These are phyloP conservation scores for Trypanosoma boissoni DNA, from an alignment of 208 protist genomes.

Conservation along the genomic window DNA sequence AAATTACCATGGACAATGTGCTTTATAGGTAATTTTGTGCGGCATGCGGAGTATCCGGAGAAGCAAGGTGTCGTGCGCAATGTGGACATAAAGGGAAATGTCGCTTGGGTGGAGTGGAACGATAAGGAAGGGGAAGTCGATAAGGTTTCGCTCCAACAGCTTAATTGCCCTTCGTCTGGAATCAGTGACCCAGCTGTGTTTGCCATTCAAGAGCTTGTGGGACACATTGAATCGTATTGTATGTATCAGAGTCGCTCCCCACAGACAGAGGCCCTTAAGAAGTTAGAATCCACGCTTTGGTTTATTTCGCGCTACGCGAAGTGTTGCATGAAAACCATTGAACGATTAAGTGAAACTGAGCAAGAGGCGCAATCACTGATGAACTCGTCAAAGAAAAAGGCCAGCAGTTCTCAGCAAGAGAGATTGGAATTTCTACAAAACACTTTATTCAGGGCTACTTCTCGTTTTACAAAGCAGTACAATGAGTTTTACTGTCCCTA, in stretches of 20 bases:
- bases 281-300: constrained; percentile 24
- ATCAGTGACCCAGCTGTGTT: constrained; percentile 31
- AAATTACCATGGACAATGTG: constrained; percentile 21
- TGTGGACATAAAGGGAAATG: constrained; percentile 2
- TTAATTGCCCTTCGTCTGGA: constrained; percentile 30
- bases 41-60: background rate
- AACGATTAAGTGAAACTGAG: constrained; percentile 9
- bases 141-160: constrained; percentile 7
- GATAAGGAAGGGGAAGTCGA: background rate
- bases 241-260: constrained; percentile 16
- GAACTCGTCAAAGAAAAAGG: constrained; percentile 18
- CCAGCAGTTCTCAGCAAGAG: constrained; percentile 1
- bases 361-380: constrained; percentile 2
- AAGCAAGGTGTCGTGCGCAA: constrained; percentile 23
- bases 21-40: constrained; percentile 21
- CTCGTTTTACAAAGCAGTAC: constrained; percentile 20
- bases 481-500: constrained; percentile 18
- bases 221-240: constrained; percentile 31
- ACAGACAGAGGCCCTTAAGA: constrained; percentile 11
- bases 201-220: constrained; percentile 21
- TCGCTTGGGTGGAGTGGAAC: constrained; percentile 27
- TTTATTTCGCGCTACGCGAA: constrained; percentile 21
- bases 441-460: background rate
- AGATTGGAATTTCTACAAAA: constrained; percentile 11
- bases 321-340: constrained; percentile 10